These are phyloP conservation scores for Fusarium papillatum DNA, from an alignment of 2,329 filamentous ascomycete genomes.

Conservation along the genomic window DNA sequence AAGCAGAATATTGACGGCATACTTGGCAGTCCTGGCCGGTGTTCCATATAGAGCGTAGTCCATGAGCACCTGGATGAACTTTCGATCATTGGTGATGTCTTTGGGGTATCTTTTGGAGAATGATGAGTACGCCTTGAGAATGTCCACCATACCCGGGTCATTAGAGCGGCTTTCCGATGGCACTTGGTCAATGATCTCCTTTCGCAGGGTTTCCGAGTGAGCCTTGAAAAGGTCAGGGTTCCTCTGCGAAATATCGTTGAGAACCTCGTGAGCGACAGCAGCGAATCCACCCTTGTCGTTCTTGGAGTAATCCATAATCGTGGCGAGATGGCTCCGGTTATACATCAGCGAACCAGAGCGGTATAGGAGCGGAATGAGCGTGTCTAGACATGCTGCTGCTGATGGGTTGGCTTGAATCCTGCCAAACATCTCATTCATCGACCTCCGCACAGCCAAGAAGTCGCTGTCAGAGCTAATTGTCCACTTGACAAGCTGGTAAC, in stretches of 20 bases:
- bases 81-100: conserved; percentile 85
- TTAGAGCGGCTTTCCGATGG: conserved; percentile 78
- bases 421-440: conserved; percentile 90
- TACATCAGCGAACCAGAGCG: conserved; percentile 88
- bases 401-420: conserved; percentile 77
- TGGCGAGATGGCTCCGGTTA: conserved; percentile 93
- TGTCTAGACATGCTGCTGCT: conserved; percentile 78
- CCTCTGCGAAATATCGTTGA: conserved; percentile 91
- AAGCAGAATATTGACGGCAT: conserved; percentile 92
- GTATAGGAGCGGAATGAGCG: conserved; percentile 86
- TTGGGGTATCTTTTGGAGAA: conserved; percentile 89
- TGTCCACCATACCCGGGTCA: conserved; percentile 84
- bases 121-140: conserved; percentile 92
- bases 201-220: conserved; percentile 92
- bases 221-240: conserved; percentile 94
- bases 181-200: conserved; percentile 84
- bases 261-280: conserved; percentile 85
- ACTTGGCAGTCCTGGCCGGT: conserved; percentile 89
- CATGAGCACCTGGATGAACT: conserved; percentile 84
- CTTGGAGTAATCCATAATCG: conserved; percentile 89
- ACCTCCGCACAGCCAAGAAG: conserved; percentile 90
- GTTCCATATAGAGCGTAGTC: conserved; percentile 87
- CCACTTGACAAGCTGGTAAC: conserved; percentile 90
- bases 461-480: conserved; percentile 89
- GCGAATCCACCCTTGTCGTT: conserved; percentile 86